Evolutionary conservation across 148 eudicot species (phyloP).

Genomic region (Nyssa sinensis): DNA sequence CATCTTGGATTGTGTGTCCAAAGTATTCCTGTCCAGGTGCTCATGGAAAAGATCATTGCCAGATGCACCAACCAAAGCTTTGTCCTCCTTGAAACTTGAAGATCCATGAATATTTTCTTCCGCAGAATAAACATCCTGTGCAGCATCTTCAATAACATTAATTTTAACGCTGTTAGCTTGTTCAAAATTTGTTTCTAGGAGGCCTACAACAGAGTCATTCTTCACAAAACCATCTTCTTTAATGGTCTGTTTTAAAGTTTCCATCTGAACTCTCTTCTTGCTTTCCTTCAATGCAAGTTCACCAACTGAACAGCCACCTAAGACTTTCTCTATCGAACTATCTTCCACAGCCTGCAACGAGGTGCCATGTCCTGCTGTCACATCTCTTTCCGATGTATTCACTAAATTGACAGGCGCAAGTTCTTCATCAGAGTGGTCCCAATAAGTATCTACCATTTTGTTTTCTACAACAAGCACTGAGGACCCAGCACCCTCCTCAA

Average conservation of each 20-base stretch:
- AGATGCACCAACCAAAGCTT: slow-evolving; percentile 6
- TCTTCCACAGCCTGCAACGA: slow-evolving; percentile 11
- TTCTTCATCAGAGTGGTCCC: slow-evolving; percentile 1
- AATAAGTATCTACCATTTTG: neutral
- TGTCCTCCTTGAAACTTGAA: neutral
- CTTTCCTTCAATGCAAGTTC: neutral
- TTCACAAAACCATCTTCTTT: neutral
- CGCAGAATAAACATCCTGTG: neutral
- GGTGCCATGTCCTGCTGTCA: neutral
- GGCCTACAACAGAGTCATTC: slow-evolving; percentile 9
- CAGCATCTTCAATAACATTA: neutral
- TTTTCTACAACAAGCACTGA: neutral
- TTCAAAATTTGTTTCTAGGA: slow-evolving; percentile 13
- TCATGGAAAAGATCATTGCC: neutral
- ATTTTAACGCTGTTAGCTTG: neutral
- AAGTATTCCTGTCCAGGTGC: slow-evolving; percentile 8
- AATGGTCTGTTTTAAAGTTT: neutral
- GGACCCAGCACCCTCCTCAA: neutral
- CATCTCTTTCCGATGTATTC: slow-evolving; percentile 9
- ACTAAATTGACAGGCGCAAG: neutral
- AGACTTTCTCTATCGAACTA: neutral
- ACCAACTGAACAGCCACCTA: neutral
- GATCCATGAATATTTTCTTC: neutral
- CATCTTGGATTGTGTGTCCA: slow-evolving; percentile 5
- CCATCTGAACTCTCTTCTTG: slow-evolving; percentile 7